These are phyloP conservation scores for Trypanosoma caninum DNA, from an alignment of 208 protist species.

Conservation along the genomic window DNA sequence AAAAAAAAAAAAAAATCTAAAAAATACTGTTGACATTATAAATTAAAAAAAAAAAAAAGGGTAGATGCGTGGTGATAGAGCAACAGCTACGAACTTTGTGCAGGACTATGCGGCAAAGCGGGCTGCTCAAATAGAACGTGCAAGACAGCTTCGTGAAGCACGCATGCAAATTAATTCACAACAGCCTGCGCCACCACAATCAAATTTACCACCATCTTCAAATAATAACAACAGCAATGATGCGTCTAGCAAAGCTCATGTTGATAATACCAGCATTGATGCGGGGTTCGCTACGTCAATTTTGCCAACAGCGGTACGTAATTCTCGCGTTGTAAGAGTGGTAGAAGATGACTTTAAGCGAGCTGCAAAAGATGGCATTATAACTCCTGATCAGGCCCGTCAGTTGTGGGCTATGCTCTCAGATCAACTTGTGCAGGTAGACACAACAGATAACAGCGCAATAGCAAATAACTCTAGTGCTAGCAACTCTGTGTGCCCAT, in stretches of 20 bases:
- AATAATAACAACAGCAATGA: not conserved
- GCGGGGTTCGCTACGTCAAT: no score
- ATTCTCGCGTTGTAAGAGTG: conserved; percentile 46
- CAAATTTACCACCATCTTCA: not conserved
- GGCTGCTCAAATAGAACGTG: conserved; percentile 77
- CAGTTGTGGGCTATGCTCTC: conserved; percentile 88
- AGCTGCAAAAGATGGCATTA: conserved; percentile 67
- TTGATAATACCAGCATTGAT: not conserved
- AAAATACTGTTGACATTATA: not conserved
- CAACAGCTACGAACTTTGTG: conserved; percentile 68
- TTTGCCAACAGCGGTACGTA: conserved; percentile 2
- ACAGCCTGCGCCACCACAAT: conserved; percentile 11
- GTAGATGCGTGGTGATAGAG: conserved; percentile 19
- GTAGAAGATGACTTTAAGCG: conserved; percentile 71
- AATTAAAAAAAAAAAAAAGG: conserved; percentile 5
- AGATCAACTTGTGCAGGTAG: conserved; percentile 69
- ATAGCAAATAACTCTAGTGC: not conserved
- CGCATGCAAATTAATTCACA: conserved; percentile 29
- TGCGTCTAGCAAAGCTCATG: not conserved
- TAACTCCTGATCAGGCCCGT: conserved; percentile 76
- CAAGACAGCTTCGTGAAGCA: conserved; percentile 66
- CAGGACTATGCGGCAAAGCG: conserved; percentile 87
- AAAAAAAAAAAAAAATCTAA: conserved; percentile 10
- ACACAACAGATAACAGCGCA: conserved; percentile 4
- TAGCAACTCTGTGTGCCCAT: not conserved